Percentiles rank a stretch among this genome's conserved stretches.
Conservation (phyloP, 2,329 filamentous ascomycete species). For the Paecilomyces fulvus region DNA sequence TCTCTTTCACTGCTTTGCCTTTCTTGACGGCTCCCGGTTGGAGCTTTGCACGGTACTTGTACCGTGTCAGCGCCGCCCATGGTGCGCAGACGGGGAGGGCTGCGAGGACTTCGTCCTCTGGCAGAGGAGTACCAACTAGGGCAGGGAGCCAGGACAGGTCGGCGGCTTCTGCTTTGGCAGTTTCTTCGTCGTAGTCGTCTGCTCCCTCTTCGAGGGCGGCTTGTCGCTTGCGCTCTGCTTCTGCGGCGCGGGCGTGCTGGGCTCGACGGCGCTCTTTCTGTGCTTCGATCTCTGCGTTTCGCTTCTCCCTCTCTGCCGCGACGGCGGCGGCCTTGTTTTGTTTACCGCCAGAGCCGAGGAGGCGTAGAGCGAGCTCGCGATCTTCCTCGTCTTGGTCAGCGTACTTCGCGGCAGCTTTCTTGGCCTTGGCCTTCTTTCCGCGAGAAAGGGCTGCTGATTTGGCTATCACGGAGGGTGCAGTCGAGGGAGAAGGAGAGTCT, state of each 20-base stretch:
- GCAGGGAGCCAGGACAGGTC: constrained; percentile 52
- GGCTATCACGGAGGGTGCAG: constrained; percentile 8
- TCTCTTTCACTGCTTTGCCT: constrained; percentile 86
- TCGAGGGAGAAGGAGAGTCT: constrained; percentile 11
- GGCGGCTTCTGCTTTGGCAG: constrained; percentile 37
- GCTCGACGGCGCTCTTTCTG: constrained; percentile 66
- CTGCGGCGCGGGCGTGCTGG: constrained; percentile 70
- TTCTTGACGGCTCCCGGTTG: constrained; percentile 88
- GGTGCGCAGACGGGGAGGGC: constrained; percentile 56
- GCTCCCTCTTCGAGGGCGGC: constrained; percentile 54
- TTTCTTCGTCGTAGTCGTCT: constrained; percentile 52
- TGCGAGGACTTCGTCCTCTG: constrained; percentile 65
- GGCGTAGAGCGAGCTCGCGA: constrained; percentile 67
- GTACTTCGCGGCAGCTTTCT: constrained; percentile 84
- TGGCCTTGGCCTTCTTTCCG: constrained; percentile 73
- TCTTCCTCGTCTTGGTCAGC: constrained; percentile 93
- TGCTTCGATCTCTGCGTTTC: constrained; percentile 63
- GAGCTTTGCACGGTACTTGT: constrained; percentile 92
- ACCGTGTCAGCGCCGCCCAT: constrained; percentile 54
- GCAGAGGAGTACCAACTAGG: constrained; percentile 66
- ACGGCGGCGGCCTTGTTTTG: constrained; percentile 57
- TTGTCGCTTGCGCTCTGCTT: constrained; percentile 53
- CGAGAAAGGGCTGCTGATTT: constrained; percentile 37
- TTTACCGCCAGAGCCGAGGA: constrained; percentile 63
- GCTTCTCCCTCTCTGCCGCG: constrained; percentile 53